Evolutionary conservation across 148 eudicot species (phyloP), one percentile per base, ranked within the genome.

Genomic region (Vaccinium vitisidaea): DNA sequence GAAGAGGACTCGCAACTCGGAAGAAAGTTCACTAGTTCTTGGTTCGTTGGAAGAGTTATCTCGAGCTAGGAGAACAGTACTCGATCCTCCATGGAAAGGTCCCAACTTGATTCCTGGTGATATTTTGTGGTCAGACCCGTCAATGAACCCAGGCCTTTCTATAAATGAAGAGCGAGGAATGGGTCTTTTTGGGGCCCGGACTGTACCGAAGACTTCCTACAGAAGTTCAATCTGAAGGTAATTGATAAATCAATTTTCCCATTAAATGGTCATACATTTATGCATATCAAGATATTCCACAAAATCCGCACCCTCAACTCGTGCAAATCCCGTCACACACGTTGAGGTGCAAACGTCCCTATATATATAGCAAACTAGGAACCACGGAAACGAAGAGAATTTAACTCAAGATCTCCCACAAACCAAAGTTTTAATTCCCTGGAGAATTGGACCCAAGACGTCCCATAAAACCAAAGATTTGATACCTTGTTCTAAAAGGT

Each of bases 181-280:
- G 65, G 98, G 99, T 73, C 95, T 96, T 21, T 86, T 96, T 96
- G 95, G 95, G 99, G 99, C 82, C 99, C 98, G 27, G 99, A 94
- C 88, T 94, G 98, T 84, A 96, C 99, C 2, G 95, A 96, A 75
- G 90, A 86, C 13, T 96, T 96, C 88, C 80, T 96, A 86, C 92
- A 94, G 90, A 92, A 91, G 83, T 92, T 81, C 50, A 86, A 89
- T 85, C 83, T 96, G 9, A 96, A 93, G 98, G 99, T 94, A 75
- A 54, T 54, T 54, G 18, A 14, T 0, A 54, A 53, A 2, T 15
- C 16, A 54, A 54, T 54, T 4, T 54, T 80, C 49, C 9, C 6
- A 36, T 23, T 39, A 53, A 2, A 2, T 59, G 8, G 43, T 55
- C 56, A 16, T 65, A 2, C 43, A 3, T 5, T 16, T 16, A 59